Conservation (phyloP, 345 rosid genomes). For the Citrus glauca region DNA sequence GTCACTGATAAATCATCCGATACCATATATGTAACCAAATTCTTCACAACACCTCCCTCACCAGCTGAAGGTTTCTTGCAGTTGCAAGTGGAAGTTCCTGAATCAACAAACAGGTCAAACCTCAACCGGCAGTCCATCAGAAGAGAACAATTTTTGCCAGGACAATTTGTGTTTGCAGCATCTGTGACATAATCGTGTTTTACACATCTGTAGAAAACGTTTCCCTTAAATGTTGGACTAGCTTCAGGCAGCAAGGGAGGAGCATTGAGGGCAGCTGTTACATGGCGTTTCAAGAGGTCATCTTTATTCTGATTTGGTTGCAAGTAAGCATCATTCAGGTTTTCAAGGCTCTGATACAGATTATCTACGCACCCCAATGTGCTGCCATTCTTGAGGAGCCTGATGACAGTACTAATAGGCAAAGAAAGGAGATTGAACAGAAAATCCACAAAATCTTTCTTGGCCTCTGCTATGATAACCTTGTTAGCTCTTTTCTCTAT, state of each 20-base stretch:
- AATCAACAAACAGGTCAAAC: no score
- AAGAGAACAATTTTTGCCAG: no score
- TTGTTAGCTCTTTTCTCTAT: conserved; percentile 1
- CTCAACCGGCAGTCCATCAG: no score
- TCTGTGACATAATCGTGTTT: no score
- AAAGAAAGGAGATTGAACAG: conserved; percentile 17
- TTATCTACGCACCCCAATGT: conserved; percentile 9
- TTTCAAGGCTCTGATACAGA: neutral
- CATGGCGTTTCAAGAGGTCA: no score
- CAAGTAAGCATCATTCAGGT: neutral
- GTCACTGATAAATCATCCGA: conserved; percentile 9
- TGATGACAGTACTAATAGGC: conserved; percentile 7
- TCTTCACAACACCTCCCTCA: neutral
- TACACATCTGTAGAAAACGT: no score
- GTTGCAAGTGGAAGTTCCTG: no score
- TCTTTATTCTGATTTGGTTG: neutral
- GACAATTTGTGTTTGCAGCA: no score
- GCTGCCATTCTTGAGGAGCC: neutral
- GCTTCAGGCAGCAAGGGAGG: no score
- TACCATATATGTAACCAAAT: conserved; percentile 10
- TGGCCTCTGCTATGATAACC: conserved; percentile 13
- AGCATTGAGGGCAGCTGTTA: no score
- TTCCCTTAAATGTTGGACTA: no score
- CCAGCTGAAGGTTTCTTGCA: no score
- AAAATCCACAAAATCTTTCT: conserved; percentile 18